These are phyloP conservation scores for Deakozyma indianensis DNA, from an alignment of 805 yeast genomes.

Conservation along the genomic window DNA sequence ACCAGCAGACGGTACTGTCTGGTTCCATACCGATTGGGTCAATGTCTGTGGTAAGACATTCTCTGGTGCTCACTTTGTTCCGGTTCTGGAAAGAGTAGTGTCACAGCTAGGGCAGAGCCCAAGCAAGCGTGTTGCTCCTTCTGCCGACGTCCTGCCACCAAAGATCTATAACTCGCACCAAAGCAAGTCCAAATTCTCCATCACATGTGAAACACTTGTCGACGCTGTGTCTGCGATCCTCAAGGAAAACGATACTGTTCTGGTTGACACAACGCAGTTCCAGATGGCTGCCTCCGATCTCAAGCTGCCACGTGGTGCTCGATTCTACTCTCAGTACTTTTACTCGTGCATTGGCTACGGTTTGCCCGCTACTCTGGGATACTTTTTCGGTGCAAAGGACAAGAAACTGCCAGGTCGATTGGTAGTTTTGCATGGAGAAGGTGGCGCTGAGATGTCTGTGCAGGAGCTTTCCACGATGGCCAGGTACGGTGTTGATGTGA, in stretches of 20 bases:
- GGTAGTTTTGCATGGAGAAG: constrained; percentile 76
- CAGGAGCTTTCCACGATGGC: constrained; percentile 65
- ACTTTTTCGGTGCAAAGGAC: constrained; percentile 42
- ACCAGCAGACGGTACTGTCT: constrained; percentile 28
- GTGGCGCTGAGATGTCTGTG: constrained; percentile 87
- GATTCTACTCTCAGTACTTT: constrained; percentile 45
- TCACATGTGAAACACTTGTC: constrained; percentile 21
- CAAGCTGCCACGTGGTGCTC: constrained; percentile 39
- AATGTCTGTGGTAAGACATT: constrained; percentile 29
- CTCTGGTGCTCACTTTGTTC: constrained; percentile 32
- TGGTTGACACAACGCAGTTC: constrained; percentile 74
- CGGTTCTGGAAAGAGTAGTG: constrained; percentile 34
- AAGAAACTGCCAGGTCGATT: constrained; percentile 34
- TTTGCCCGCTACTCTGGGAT: constrained; percentile 75
- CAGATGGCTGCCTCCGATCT: constrained; percentile 65
- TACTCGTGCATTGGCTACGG: constrained; percentile 85
- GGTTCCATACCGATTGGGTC: constrained; percentile 40
- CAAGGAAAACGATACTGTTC: constrained; percentile 51
- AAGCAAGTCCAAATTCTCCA: constrained; percentile 25
- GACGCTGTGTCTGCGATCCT: constrained; percentile 29
- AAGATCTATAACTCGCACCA: constrained; percentile 9
- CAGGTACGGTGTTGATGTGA: constrained; percentile 46
- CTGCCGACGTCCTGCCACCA: constrained; percentile 14
- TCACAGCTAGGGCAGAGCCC: constrained; percentile 16
- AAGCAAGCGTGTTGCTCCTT: constrained; percentile 16